A percentile compares a stretch with the other conserved stretches of the same genome.
Conservation (phyloP, 2,329 filamentous ascomycete species). For the Microdochium paspali region DNA sequence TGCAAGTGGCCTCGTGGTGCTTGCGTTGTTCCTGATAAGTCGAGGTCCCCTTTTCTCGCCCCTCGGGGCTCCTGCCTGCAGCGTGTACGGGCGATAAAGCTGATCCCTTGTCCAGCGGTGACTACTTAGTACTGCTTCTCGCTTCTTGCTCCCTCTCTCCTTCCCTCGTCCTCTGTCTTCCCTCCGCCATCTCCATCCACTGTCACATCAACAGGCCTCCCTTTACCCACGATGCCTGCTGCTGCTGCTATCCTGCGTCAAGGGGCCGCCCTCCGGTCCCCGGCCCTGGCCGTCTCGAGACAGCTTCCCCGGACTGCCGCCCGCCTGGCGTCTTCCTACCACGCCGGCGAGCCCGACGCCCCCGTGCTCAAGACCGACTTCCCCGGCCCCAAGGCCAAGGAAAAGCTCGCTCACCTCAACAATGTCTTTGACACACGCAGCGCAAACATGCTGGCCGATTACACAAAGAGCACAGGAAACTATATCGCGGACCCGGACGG, state of each 20-base stretch:
- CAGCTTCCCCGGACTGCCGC: conserved; percentile 8
- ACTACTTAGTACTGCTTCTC: too few species aligned
- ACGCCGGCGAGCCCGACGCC: conserved; percentile 36
- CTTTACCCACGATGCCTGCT: background rate
- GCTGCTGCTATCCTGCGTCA: background rate
- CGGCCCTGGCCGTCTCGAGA: conserved; percentile 6
- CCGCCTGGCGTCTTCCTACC: conserved; percentile 19
- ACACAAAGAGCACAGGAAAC: conserved; percentile 18
- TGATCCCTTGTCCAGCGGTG: background rate
- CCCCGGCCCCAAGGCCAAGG: conserved; percentile 67
- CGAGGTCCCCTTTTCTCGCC: background rate
- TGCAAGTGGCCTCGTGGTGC: too few species aligned
- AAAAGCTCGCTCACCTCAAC: conserved; percentile 60
- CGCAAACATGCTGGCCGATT: conserved; percentile 75
- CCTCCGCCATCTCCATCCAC: background rate
- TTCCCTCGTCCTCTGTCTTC: background rate
- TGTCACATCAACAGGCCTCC: too few species aligned
- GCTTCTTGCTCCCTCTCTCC: background rate
- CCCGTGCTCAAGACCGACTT: conserved; percentile 51
- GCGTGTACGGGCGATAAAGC: background rate
- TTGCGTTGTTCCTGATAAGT: background rate
- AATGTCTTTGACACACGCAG: conserved; percentile 79
- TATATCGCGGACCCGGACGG: background rate
- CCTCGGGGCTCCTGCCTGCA: background rate
- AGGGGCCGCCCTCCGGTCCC: conserved; percentile 1